Evolutionary conservation across 1,284 basidiomycete species (phyloP).

Genomic region (Rhodotorula sp.): DNA sequence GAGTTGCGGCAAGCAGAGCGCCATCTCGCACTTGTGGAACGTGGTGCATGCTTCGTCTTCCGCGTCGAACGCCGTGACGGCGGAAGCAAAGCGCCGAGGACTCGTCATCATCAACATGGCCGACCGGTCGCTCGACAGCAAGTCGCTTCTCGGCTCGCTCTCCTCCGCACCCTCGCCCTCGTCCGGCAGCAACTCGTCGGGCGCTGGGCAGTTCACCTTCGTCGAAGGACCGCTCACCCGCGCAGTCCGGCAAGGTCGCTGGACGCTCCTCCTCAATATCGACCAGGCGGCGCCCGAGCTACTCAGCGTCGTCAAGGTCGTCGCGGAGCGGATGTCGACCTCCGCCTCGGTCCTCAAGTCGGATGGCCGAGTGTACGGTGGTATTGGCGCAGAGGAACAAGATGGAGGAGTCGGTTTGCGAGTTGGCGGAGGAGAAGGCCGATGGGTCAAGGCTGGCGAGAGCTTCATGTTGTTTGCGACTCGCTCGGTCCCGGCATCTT

Average conservation of each 20-base stretch:
- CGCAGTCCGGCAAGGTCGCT: constrained; percentile 84
- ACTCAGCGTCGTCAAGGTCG: constrained; percentile 74
- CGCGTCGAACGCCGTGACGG: constrained; percentile 51
- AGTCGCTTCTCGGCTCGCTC: constrained; percentile 90
- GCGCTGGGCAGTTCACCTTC: constrained; percentile 90
- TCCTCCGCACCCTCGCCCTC: constrained; percentile 71
- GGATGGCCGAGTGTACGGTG: constrained; percentile 58
- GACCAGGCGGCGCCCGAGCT: constrained; percentile 85
- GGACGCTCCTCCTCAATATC: constrained; percentile 92
- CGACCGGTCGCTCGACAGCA: constrained; percentile 90
- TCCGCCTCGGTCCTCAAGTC: not conserved
- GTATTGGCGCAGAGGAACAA: constrained; percentile 58
- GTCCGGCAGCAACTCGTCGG: not conserved
- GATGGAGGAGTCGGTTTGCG: constrained; percentile 66
- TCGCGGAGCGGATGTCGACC: constrained; percentile 50
- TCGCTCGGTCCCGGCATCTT: constrained; percentile 38
- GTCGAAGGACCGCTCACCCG: constrained; percentile 90
- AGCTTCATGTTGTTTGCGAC: constrained; percentile 52
- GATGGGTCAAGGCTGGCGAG: constrained; percentile 48
- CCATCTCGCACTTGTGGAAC: constrained; percentile 73
- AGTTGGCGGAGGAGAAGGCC: constrained; percentile 49
- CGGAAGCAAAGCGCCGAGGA: constrained; percentile 49
- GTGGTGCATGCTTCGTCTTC: constrained; percentile 58
- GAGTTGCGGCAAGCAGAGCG: constrained; percentile 83
- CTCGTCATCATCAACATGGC: constrained; percentile 80